phyloP scores from a whole-genome alignment of 2,329 filamentous ascomycete species.

The Tolypocladium sp. region DNA sequence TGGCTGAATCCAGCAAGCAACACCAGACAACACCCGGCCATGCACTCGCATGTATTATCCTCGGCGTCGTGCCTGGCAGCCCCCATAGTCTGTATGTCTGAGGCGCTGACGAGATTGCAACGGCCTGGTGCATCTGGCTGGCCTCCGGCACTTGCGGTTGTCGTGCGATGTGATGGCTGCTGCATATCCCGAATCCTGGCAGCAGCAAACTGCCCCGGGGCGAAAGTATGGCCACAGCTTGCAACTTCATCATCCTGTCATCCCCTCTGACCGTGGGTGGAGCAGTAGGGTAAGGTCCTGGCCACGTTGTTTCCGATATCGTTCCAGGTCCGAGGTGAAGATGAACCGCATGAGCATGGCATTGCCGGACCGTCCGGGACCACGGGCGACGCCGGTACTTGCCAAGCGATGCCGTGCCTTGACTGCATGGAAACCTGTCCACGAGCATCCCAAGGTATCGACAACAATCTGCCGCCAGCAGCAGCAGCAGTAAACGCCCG shows the following conservation, averaged over 20 bases:
- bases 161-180: not conserved
- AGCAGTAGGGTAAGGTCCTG: not conserved
- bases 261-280: not conserved
- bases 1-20: not conserved
- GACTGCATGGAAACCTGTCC: not conserved
- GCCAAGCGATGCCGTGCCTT: not conserved
- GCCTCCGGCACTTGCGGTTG: not conserved
- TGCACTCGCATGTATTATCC: not conserved
- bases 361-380: not conserved
- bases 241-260: not conserved
- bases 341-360: not conserved
- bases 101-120: not conserved
- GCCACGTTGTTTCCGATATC: not conserved
- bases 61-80: not conserved
- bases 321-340: not conserved
- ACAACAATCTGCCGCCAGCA: not conserved
- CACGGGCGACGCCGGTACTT: not conserved
- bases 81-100: not conserved
- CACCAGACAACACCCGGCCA: not conserved
- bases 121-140: not conserved
- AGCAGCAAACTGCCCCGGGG: not conserved
- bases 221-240: not conserved
- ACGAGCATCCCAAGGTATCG: not conserved
- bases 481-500: not conserved
- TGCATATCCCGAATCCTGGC: not conserved